A percentile compares a stretch with the other conserved stretches of the same genome.
Conservation (phyloP, 1,139 yeast genomes). For the Taphrina betulina region DNA sequence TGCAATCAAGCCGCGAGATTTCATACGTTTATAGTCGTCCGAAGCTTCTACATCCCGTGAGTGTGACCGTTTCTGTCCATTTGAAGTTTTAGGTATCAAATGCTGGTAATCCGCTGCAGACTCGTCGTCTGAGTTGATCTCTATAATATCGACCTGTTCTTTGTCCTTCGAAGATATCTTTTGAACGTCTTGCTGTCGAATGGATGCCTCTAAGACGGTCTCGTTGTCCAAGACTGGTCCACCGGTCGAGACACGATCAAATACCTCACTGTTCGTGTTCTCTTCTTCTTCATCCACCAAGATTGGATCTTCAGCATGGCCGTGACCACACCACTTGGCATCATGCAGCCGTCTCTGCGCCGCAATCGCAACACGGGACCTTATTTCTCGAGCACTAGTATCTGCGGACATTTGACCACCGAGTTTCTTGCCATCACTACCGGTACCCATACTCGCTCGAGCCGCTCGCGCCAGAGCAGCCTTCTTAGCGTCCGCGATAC, state of each 20-base stretch:
- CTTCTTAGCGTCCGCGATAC: slow-evolving; percentile 1
- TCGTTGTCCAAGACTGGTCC: background rate
- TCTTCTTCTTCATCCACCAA: slow-evolving; percentile 26
- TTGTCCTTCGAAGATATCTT: background rate
- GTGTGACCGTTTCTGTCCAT: background rate
- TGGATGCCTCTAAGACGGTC: background rate
- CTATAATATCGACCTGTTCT: background rate
- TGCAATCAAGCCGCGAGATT: slow-evolving; percentile 13
- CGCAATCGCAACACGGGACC: slow-evolving; percentile 61
- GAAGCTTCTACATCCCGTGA: background rate
- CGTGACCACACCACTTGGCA: slow-evolving; percentile 54
- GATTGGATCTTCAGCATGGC: slow-evolving; percentile 24
- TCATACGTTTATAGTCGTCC: slow-evolving; percentile 16
- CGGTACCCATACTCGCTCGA: slow-evolving; percentile 32
- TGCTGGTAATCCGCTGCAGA: background rate
- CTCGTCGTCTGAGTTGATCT: slow-evolving; percentile 20
- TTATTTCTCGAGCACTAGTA: slow-evolving; percentile 39
- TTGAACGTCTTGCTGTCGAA: background rate
- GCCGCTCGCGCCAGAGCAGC: slow-evolving; percentile 32
- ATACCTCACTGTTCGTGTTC: too few species aligned
- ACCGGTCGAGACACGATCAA: too few species aligned
- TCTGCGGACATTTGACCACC: slow-evolving; percentile 40
- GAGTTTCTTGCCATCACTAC: slow-evolving; percentile 39
- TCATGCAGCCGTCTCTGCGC: slow-evolving; percentile 65
- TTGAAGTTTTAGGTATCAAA: background rate